Evolutionary conservation across 495 filamentous ascomycete genomes (phyloP).

Genomic region (Aspergillus saccharolyticus): DNA sequence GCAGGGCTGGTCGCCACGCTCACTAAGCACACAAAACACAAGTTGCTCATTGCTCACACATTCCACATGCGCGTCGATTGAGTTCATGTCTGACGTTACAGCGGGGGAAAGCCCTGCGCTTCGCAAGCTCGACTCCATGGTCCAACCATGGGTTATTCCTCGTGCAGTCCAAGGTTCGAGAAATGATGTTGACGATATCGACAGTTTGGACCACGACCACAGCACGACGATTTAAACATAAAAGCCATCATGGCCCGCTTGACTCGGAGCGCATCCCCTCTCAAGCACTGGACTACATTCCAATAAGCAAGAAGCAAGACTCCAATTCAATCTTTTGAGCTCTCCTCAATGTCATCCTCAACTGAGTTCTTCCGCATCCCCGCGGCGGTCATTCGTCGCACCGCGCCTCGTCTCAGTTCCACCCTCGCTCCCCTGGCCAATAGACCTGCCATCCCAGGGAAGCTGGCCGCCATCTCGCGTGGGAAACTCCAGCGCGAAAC

Average conservation of each 20-base stretch:
- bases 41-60: not conserved
- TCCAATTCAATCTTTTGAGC: not conserved
- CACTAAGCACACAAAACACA: not conserved
- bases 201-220: not conserved
- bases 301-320: too few relatives aligned
- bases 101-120: not conserved
- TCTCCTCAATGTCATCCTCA: not conserved
- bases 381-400: not conserved
- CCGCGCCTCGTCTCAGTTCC: not conserved
- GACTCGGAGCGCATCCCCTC: too few relatives aligned
- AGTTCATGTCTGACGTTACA: not conserved
- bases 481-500: slow-evolving; percentile 14
- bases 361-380: slow-evolving; percentile 3
- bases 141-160: not conserved
- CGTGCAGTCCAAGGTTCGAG: not conserved
- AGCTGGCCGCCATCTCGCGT: slow-evolving; percentile 9
- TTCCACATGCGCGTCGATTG: slow-evolving; percentile 1
- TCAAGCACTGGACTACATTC: too few relatives aligned
- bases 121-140: not conserved
- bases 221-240: not conserved
- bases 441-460: slow-evolving; percentile 2
- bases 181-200: not conserved
- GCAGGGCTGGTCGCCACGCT: not conserved
- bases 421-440: not conserved
- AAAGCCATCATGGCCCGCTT: not conserved